phyloP scores from a whole-genome alignment of 2,329 filamentous ascomycete genomes.

The Ophiobolus disseminans region DNA sequence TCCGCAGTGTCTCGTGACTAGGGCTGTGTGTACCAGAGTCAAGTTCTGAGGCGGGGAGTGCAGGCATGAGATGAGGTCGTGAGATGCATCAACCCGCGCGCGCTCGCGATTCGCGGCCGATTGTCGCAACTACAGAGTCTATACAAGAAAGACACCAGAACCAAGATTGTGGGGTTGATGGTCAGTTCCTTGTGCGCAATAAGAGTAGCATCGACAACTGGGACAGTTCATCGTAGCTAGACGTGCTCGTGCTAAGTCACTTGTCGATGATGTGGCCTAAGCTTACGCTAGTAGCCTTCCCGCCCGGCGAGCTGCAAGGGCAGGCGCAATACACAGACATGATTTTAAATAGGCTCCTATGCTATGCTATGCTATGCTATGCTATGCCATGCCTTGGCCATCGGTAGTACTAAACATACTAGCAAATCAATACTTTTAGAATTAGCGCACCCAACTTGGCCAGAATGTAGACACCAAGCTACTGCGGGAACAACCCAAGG shows the following conservation, averaged over 20 bases:
- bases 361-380: not conserved
- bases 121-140: slow-evolving; percentile 14
- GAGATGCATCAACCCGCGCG: slow-evolving; percentile 46
- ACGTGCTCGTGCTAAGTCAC: no score
- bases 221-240: no score
- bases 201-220: no score
- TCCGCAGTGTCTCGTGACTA: slow-evolving; percentile 9
- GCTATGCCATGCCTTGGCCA: not conserved
- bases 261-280: no score
- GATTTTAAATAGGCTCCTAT: no score
- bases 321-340: not conserved
- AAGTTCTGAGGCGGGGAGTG: slow-evolving; percentile 41
- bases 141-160: no score
- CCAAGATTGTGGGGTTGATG: no score
- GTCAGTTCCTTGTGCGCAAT: no score
- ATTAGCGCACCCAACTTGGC: no score
- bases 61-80: slow-evolving; percentile 46
- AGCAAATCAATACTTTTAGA: no score
- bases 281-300: no score
- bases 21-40: slow-evolving; percentile 45
- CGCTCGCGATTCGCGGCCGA: slow-evolving; percentile 35
- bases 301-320: not conserved
- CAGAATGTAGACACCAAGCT: not conserved
- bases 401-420: no score
- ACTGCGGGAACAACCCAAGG: slow-evolving; percentile 55